Evolutionary conservation across 2,329 filamentous ascomycete species (phyloP).

Genomic region (Pseudogymnoascus sp.): DNA sequence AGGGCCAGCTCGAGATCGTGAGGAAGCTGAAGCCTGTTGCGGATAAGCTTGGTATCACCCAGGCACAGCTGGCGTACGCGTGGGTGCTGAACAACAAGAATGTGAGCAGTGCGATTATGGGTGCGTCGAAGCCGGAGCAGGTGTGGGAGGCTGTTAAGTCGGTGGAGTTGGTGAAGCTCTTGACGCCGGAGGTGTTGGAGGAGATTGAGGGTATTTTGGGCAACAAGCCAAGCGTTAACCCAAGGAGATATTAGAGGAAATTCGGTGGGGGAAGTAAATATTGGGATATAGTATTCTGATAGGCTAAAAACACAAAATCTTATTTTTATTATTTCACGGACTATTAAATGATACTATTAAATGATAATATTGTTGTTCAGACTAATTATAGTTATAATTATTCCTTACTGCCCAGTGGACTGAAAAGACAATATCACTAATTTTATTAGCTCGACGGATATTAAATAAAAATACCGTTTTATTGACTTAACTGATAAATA

Average conservation of each 20-base stretch:
- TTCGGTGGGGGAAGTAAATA: neutral
- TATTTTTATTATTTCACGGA: too few species aligned
- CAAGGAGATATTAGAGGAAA: slow-evolving; percentile 19
- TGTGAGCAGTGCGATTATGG: slow-evolving; percentile 53
- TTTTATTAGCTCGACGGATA: too few species aligned
- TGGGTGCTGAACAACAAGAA: slow-evolving; percentile 57
- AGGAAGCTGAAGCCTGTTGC: slow-evolving; percentile 54
- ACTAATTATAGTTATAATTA: too few species aligned
- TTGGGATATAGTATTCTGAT: neutral
- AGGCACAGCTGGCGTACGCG: slow-evolving; percentile 45
- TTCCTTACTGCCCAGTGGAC: too few species aligned
- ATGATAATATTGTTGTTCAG: too few species aligned
- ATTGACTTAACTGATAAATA: too few species aligned
- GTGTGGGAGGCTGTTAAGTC: slow-evolving; percentile 52
- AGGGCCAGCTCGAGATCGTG: slow-evolving; percentile 50
- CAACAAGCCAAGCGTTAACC: slow-evolving; percentile 45
- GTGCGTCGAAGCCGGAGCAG: slow-evolving; percentile 50
- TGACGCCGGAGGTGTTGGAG: slow-evolving; percentile 50
- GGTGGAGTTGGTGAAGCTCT: slow-evolving; percentile 42
- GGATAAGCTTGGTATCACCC: slow-evolving; percentile 50
- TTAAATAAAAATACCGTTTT: too few species aligned
- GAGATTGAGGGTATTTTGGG: slow-evolving; percentile 52
- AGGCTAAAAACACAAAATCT: too few species aligned
- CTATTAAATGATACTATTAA: too few species aligned
- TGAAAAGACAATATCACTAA: too few species aligned